Base-by-base conservation (phyloP, 768 basidiomycete genomes). In the Crepidotus variabilis region DNA sequence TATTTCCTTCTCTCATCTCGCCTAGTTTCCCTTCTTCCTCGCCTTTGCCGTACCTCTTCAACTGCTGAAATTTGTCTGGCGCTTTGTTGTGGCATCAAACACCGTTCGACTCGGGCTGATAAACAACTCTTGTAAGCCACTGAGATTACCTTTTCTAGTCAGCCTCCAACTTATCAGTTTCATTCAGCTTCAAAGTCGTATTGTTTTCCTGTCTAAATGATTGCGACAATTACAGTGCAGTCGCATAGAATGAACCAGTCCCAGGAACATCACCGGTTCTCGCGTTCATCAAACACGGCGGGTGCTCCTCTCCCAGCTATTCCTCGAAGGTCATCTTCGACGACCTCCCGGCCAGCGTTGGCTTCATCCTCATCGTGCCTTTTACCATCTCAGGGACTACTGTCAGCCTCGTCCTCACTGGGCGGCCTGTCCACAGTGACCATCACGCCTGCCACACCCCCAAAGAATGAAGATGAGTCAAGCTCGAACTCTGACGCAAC, bases 261-360 rank as follows among this genome's bases (percentile, higher is more conserved):
- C 8, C 45, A 34, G 24, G 69, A 69, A 59, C 66, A 74, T 57
- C 65, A 67, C 54, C 63, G 65, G 32, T 63, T 71, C 58, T 63
- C 74, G 48, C 72, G 71, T 48, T 66, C 72, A 56, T 71, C 82
- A 43, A 88, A 85, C 68, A 69, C 75, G 28, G 84, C 87, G 32
- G 78, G 81, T 2, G 72, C 73, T 7, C 79, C 86, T 54, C 78
- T 88, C n/a, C 86, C 87, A 14, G 73, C 80, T 51, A 76, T 88
- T 52, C 85, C 88, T 35, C 80, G 85, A 52, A 74, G 86, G 49
- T 67, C 65, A 34, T 65, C 73, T 4, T 67, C 70, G 51, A 69
- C 65, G 33, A 60, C 58, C 61, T 61, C 62, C 69, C 69, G 61
- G 48, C 69, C 58, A 65, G 53, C 54, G 57, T 58, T 60, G 52